Evolutionary conservation across 768 basidiomycete genomes (phyloP), one percentile per base, ranked within the genome.

Genomic region (Kwoniella sp.): DNA sequence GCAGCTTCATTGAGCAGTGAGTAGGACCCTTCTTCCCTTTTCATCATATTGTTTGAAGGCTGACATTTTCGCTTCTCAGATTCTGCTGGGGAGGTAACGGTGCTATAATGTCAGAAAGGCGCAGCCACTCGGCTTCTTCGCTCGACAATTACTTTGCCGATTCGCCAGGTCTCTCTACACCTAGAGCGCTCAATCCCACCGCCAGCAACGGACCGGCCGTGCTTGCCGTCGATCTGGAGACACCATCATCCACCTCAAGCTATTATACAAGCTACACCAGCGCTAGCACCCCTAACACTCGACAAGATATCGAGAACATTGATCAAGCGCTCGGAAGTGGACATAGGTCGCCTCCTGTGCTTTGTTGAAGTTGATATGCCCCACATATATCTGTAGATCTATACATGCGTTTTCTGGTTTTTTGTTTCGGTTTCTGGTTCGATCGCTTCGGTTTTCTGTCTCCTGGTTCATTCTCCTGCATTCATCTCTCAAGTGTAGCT

Each of bases 41-140:
- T 38, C 61, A 29, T 29, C 17, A 25, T 1, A 37, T n/a, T 38
- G 13, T n/a, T 11, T 50, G 22, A 55, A 38, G 2, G 25, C 4
- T 60, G 12, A 12, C 59, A 48, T 47, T 70, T 29, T 61, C 15
- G n/a, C 17, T 11, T 45, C 26, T 25, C 22, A 79, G 79, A 55
- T 80, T 78, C 67, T 80, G 79, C 65, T 80, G 79, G 79, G 79
- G 71, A 23, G 79, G 79, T 15, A 63, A 66, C 13, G 26, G 51
- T 13, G 41, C 52, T 34, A 55, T 47, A 5, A 38, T 56, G 4
- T 61, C 65, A n/a, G 48, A 55, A 23, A 59, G 67, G 30, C 62
- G 73, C 51, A 63, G 63, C 13, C 73, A 74, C 53, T 76, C 75
- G 20, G 60, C 75, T 28, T 69, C 70, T 22, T 64, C 66, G 11